Percentiles rank a stretch among this genome's conserved stretches.
phyloP scores from a whole-genome alignment of 495 filamentous ascomycete genomes.

The Terfezia boudieri region DNA sequence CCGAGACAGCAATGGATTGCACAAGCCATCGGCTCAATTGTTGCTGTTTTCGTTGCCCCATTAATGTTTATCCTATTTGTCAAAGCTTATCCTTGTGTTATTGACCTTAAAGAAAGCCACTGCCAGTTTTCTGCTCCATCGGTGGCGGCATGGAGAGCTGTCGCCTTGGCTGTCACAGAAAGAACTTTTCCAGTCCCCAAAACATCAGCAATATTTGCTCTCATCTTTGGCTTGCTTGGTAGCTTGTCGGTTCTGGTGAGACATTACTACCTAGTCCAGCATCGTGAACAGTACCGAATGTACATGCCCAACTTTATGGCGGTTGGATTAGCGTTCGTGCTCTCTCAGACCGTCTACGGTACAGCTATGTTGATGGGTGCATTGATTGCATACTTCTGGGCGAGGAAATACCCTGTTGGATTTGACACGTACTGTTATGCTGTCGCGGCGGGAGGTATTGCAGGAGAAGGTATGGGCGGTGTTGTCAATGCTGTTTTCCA shows the following conservation, averaged over 20 bases:
- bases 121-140: slow-evolving; percentile 37
- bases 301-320: slow-evolving; percentile 49
- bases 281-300: slow-evolving; percentile 31
- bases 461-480: slow-evolving; percentile 43
- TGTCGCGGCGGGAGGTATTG: slow-evolving; percentile 43
- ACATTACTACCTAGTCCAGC: slow-evolving; percentile 33
- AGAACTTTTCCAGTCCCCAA: slow-evolving; percentile 34
- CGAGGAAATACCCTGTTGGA: slow-evolving; percentile 29
- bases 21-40: slow-evolving; percentile 35
- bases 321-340: slow-evolving; percentile 39
- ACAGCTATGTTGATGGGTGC: slow-evolving; percentile 38
- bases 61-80: slow-evolving; percentile 40
- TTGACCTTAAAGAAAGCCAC: slow-evolving; percentile 21
- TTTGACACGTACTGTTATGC: slow-evolving; percentile 45
- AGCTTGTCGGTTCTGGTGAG: slow-evolving; percentile 28
- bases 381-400: slow-evolving; percentile 33
- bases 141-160: slow-evolving; percentile 43
- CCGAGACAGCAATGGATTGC: slow-evolving; percentile 42
- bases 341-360: slow-evolving; percentile 32
- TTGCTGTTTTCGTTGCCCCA: slow-evolving; percentile 39
- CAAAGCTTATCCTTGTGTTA: slow-evolving; percentile 43
- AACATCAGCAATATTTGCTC: slow-evolving; percentile 24
- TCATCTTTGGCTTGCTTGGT: slow-evolving; percentile 21
- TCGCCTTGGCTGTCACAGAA: slow-evolving; percentile 40
- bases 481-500: slow-evolving; percentile 36